Percentiles rank a stretch among this genome's conserved stretches.
Evolutionary conservation across 2,329 filamentous ascomycete genomes (phyloP).

Genomic region (Venturiaceae sp.): DNA sequence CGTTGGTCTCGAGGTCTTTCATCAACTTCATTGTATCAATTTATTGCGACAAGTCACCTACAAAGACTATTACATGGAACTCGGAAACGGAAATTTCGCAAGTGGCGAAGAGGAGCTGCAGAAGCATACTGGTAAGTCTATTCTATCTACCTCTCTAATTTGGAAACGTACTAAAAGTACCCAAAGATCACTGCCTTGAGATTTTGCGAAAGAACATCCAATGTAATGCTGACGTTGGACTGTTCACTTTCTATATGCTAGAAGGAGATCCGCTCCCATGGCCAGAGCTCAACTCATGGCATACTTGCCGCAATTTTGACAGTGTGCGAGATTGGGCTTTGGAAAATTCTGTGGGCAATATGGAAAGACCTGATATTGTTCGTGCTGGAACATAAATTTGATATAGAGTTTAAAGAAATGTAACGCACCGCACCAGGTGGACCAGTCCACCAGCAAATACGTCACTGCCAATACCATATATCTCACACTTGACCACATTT

Average conservation of each 20-base stretch:
- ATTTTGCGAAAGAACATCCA: neutral
- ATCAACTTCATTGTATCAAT: conserved; percentile 45
- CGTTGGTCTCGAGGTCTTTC: conserved; percentile 50
- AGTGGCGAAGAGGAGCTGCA: neutral
- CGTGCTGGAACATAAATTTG: too few relatives aligned
- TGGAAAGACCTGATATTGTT: neutral
- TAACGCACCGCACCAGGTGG: too few relatives aligned
- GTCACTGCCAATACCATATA: too few relatives aligned
- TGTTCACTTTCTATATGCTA: conserved; percentile 4
- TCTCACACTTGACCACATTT: too few relatives aligned
- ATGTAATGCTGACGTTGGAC: neutral
- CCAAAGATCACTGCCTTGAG: conserved; percentile 3
- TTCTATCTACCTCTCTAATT: neutral
- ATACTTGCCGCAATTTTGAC: neutral
- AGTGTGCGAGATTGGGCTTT: neutral
- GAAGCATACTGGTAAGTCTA: neutral
- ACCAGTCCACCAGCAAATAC: too few relatives aligned
- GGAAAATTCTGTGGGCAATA: conserved; percentile 1
- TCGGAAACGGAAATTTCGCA: neutral
- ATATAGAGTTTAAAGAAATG: too few relatives aligned
- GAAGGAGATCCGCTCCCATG: neutral
- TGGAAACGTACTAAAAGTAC: neutral
- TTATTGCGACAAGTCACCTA: conserved; percentile 14
- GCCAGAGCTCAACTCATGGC: conserved; percentile 2
- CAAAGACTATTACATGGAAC: neutral